phyloP scores from a whole-genome alignment of 176 grass and related monocot species.

The Carex myosuroides region DNA sequence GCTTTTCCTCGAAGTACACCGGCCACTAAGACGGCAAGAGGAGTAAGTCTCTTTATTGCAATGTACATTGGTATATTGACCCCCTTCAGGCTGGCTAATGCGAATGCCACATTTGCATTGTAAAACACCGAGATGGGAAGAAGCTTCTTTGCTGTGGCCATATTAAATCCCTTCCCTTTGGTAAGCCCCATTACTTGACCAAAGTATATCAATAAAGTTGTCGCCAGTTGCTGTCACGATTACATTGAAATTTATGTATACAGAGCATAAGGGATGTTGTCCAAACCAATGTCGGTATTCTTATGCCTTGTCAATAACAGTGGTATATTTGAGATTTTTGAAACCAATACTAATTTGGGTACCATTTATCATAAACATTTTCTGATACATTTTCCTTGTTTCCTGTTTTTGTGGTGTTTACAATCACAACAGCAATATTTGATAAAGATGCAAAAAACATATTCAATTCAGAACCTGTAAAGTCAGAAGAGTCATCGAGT shows the following conservation, averaged over 20 bases:
- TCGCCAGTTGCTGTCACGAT: slow-evolving; percentile 72
- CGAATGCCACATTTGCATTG: slow-evolving; percentile 98
- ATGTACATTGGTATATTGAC: slow-evolving; percentile 99
- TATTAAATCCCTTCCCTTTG: slow-evolving; percentile 73
- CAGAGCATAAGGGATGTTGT: neutral
- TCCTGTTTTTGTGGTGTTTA: neutral
- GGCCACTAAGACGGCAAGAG: slow-evolving; percentile 74
- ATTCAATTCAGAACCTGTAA: slow-evolving; percentile 47
- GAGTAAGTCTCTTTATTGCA: slow-evolving; percentile 93
- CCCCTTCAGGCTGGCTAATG: slow-evolving; percentile 89
- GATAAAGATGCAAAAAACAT: neutral
- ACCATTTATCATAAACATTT: neutral
- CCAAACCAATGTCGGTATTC: neutral
- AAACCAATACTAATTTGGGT: neutral
- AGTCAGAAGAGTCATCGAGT: slow-evolving; percentile 93
- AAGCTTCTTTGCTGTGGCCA: slow-evolving; percentile 77
- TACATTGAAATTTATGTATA: neutral
- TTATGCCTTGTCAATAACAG: neutral
- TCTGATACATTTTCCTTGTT: neutral
- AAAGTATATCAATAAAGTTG: slow-evolving; percentile 71
- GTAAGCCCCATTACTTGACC: slow-evolving; percentile 48
- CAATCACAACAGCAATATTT: neutral
- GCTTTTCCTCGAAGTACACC: slow-evolving; percentile 62
- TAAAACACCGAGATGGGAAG: slow-evolving; percentile 78
- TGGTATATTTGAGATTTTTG: neutral